Conservation (phyloP, 257 asterid species). For the Ilex aquifolium region DNA sequence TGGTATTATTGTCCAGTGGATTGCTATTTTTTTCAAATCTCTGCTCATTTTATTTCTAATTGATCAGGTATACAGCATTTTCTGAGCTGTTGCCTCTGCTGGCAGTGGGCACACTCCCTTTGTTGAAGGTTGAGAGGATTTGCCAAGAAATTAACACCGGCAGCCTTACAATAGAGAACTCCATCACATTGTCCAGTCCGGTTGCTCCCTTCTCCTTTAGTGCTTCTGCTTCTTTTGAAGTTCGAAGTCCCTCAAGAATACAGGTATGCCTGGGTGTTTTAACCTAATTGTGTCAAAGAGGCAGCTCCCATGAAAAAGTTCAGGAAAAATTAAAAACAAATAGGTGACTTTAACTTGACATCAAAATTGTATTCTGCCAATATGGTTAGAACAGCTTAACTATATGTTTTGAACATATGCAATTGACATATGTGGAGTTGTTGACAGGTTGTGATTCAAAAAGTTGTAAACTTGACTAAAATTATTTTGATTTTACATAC, state of each 20-base stretch:
- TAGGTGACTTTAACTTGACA: neutral
- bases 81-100: conserved; percentile 93
- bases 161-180: conserved; percentile 63
- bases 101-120: conserved; percentile 66
- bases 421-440: neutral
- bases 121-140: conserved; percentile 81
- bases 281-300: neutral
- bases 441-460: neutral
- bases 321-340: too few relatives aligned
- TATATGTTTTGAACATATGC: too few relatives aligned
- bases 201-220: conserved; percentile 60
- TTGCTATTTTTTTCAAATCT: too few relatives aligned
- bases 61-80: conserved; percentile 84
- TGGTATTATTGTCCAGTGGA: too few relatives aligned
- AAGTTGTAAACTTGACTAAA: too few relatives aligned
- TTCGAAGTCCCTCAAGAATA: conserved; percentile 78
- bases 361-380: too few relatives aligned
- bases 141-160: conserved; percentile 60
- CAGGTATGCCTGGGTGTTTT: conserved; percentile 36
- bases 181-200: conserved; percentile 60
- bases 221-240: conserved; percentile 83
- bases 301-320: neutral
- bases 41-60: conserved; percentile 8
- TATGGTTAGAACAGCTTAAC: neutral
- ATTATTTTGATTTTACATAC: too few relatives aligned